These are phyloP conservation scores for Gossypium thurberi DNA, from an alignment of 345 rosid species.

Conservation along the genomic window DNA sequence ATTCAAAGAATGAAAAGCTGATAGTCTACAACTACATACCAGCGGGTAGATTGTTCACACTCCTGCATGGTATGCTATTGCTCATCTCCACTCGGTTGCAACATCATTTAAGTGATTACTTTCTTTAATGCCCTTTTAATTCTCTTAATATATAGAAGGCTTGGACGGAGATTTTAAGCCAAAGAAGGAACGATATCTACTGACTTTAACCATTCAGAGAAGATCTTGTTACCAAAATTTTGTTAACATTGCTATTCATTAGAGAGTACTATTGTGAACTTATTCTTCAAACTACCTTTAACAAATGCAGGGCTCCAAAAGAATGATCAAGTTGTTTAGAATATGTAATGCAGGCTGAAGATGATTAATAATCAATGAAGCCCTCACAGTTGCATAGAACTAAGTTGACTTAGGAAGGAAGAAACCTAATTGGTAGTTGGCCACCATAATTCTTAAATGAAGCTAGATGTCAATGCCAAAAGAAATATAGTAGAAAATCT, in stretches of 20 bases:
- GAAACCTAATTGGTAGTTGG: not conserved
- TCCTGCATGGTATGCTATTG: constrained; percentile 47
- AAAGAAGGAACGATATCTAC: not conserved
- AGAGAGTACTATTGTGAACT: not conserved
- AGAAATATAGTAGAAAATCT: too few relatives aligned
- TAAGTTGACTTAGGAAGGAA: not conserved
- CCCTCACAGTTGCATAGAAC: not conserved
- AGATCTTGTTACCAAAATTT: not conserved
- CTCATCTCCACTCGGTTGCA: not conserved
- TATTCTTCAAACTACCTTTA: not conserved
- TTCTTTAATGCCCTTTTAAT: not conserved
- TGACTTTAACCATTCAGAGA: not conserved
- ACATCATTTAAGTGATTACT: not conserved
- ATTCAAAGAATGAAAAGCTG: constrained; percentile 58
- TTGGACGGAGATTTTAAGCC: not conserved
- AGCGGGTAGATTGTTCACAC: constrained; percentile 55
- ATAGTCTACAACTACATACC: constrained; percentile 57
- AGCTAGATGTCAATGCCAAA: too few relatives aligned
- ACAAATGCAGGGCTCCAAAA: not conserved
- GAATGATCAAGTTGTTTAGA: not conserved
- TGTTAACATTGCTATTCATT: not conserved
- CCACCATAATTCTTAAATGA: too few relatives aligned
- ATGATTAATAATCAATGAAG: not conserved
- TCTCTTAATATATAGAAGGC: too few relatives aligned
- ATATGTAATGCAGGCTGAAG: not conserved